Evolutionary conservation across 805 yeast species (phyloP).

Genomic region (Candida bentonensis): DNA sequence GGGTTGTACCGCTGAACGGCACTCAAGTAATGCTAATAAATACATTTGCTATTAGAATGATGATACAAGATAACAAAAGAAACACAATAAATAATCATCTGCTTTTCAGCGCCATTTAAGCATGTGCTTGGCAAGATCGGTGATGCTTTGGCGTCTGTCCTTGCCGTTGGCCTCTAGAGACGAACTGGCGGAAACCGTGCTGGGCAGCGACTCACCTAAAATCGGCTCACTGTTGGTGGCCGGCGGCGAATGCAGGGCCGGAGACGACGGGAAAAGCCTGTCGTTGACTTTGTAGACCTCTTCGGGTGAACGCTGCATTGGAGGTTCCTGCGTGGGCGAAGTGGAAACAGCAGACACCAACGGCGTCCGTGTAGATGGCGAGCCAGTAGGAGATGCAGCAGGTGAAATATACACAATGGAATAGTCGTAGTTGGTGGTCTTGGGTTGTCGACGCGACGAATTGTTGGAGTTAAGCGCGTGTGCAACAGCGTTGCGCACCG

Average conservation of each 20-base stretch:
- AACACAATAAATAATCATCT: background rate
- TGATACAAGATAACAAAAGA: background rate
- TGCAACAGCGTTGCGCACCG: background rate
- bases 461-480: background rate
- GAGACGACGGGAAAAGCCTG: background rate
- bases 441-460: background rate
- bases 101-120: background rate
- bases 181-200: background rate
- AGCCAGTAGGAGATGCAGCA: background rate
- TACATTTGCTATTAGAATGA: conserved; percentile 1
- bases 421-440: background rate
- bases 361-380: background rate
- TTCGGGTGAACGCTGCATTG: background rate
- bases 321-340: background rate
- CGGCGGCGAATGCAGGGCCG: background rate
- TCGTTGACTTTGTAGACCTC: background rate
- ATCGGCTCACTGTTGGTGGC: background rate
- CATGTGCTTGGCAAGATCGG: conserved; percentile 1
- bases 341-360: background rate
- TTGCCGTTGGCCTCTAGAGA: background rate
- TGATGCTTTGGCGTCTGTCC: background rate
- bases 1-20: too few species aligned
- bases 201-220: background rate
- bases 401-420: conserved; percentile 1
- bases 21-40: too few species aligned